Conservation (phyloP, 495 filamentous ascomycete species). For the Aeminium ludgeri region DNA sequence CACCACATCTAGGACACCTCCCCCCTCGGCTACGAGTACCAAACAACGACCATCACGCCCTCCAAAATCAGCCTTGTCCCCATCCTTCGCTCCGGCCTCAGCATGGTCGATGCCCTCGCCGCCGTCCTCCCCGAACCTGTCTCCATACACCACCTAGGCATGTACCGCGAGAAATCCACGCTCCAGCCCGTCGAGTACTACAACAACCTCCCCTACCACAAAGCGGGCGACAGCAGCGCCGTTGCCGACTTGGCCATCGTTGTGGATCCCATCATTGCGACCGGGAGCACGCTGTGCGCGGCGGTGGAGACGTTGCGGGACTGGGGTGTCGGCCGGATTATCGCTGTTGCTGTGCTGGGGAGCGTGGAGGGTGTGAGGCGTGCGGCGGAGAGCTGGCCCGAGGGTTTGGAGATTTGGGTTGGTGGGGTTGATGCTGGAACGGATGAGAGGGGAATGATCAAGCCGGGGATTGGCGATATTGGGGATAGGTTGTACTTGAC, state of each 20-base stretch:
- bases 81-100: conserved; percentile 75
- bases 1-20: conserved; percentile 58
- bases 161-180: conserved; percentile 73
- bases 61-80: conserved; percentile 64
- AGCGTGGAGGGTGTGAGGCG: conserved; percentile 46
- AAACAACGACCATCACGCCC: conserved; percentile 42
- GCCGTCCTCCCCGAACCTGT: conserved; percentile 64
- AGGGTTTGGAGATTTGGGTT: conserved; percentile 64
- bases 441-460: conserved; percentile 71
- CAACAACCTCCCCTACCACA: conserved; percentile 81
- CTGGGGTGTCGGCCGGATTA: conserved; percentile 71
- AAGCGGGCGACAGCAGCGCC: conserved; percentile 19
- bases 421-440: conserved; percentile 56
- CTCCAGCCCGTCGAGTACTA: conserved; percentile 94
- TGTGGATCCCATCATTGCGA: conserved; percentile 85
- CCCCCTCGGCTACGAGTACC: conserved; percentile 56
- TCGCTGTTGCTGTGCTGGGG: conserved; percentile 62
- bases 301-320: conserved; percentile 79
- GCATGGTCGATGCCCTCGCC: conserved; percentile 79
- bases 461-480: conserved; percentile 78
- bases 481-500: conserved; percentile 88
- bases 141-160: conserved; percentile 81
- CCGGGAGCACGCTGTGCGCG: conserved; percentile 73
- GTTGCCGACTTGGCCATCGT: conserved; percentile 54
- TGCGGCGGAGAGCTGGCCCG: conserved; percentile 57